These are phyloP conservation scores for Microbotryum scabiosae DNA, from an alignment of 1,284 basidiomycete genomes.

Conservation along the genomic window DNA sequence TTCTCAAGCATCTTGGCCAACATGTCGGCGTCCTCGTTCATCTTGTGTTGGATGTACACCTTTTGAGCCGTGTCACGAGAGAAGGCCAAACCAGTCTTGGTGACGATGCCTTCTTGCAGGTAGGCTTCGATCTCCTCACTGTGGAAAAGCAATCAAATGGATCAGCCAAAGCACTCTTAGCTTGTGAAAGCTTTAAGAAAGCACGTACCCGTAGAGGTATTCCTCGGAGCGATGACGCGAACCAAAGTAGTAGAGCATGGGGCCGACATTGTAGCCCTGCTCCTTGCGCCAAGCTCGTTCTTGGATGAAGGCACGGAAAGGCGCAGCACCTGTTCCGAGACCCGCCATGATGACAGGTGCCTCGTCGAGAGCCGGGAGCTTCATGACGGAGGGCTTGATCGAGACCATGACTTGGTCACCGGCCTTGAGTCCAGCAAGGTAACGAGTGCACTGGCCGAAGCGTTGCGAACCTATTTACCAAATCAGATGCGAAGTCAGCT, in stretches of 20 bases:
- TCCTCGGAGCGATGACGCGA: conserved; percentile 90
- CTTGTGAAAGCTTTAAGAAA: not conserved
- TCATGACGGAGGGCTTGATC: conserved; percentile 98
- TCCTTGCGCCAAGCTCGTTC: conserved; percentile 74
- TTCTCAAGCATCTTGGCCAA: conserved; percentile 61
- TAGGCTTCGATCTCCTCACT: conserved; percentile 51
- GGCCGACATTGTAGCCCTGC: conserved; percentile 73
- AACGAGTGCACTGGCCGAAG: conserved; percentile 94
- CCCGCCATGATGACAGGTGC: conserved; percentile 98
- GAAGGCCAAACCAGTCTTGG: conserved; percentile 87
- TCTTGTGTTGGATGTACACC: conserved; percentile 98
- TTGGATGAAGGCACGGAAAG: conserved; percentile 97
- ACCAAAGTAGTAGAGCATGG: conserved; percentile 95
- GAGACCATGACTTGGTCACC: conserved; percentile 95
- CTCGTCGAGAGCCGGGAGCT: conserved; percentile 73
- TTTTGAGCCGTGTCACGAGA: conserved; percentile 85
- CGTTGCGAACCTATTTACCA: conserved; percentile 55
- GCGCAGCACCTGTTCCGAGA: conserved; percentile 93
- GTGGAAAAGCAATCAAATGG: not conserved
- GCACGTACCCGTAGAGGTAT: conserved; percentile 70
- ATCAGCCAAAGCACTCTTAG: not conserved
- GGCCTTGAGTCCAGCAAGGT: conserved; percentile 70
- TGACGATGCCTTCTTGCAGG: conserved; percentile 72
- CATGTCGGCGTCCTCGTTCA: conserved; percentile 74
- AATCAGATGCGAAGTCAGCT: conserved; percentile 9